phyloP scores from a whole-genome alignment of 257 asterid genomes.

The Solanum arcanum region DNA sequence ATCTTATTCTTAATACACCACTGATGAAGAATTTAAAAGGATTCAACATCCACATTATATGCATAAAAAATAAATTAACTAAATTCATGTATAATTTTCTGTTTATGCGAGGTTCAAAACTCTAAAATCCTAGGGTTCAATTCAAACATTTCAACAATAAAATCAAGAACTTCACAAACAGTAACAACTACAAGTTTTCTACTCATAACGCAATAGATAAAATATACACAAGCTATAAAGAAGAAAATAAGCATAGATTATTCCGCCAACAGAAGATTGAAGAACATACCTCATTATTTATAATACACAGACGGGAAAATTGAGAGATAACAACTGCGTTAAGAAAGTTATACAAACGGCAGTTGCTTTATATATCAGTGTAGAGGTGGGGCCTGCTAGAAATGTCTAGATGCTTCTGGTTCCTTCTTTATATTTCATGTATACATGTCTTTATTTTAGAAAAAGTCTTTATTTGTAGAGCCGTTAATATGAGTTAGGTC shows the following conservation, averaged over 20 bases:
- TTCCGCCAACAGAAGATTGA: not conserved
- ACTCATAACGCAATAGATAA: not conserved
- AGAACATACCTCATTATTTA: not conserved
- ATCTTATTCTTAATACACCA: not conserved
- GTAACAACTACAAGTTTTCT: not conserved
- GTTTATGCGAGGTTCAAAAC: not conserved
- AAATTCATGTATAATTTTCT: not conserved
- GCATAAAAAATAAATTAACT: not conserved
- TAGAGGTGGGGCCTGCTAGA: constrained; percentile 6
- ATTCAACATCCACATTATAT: not conserved
- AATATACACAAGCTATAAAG: not conserved
- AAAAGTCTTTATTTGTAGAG: too few species aligned
- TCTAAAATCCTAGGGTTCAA: not conserved
- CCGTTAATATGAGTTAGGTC: too few species aligned
- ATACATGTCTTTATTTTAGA: too few species aligned
- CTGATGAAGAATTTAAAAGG: not conserved
- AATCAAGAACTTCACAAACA: not conserved
- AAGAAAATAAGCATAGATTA: not conserved
- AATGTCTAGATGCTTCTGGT: constrained; percentile 26
- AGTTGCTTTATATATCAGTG: not conserved
- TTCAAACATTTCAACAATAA: not conserved
- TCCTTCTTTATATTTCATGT: not conserved
- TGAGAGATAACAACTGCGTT: not conserved
- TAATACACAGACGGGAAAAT: not conserved
- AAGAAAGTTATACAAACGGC: not conserved